Base-by-base conservation (phyloP, 129 eudicot species). In the Silybum marianum region DNA sequence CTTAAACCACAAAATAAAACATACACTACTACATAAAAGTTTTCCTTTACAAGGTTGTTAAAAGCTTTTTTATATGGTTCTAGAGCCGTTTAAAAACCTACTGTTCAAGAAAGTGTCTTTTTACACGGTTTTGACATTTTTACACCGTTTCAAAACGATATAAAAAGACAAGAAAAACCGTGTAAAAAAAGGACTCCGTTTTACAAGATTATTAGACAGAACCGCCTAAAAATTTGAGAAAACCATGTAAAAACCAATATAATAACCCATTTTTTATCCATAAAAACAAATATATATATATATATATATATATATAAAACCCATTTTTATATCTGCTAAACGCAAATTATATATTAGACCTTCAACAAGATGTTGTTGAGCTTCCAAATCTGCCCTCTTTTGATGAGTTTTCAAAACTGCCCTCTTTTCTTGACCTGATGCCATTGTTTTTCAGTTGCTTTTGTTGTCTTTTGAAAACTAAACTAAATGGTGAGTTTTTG, bases 301-400 rank as follows among this genome's bases (percentile, higher is more conserved):
- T n/a, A n/a, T n/a, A n/a, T n/a, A n/a, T n/a, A n/a, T n/a, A n/a
- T n/a, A n/a, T n/a, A n/a, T n/a, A n/a, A n/a, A 9, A 28, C 8
- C 18, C 13, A 67, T 23, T 67, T n/a, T 11, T 21, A 4, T 40
- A 24, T 9, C 6, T 21, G 62, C 62, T 4, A 38, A 38, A 38
- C 1, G 9, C 42, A 38, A 51, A 21, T 51, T 13, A 51, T 32
- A 32, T 32, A 3, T 51, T 51, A 9, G 10, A 91, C 93, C 96
- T 88, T 89, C 86, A 65, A 93, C 90, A 6, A 91, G 93, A 83
- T 91, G 93, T 32, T 91, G 84, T 66, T 91, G 93, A 66, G 97
- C 93, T 84, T 91, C 97, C 22, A 89, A 60, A 14, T 91, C 91
- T 11, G 85, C 65, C 76, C 91, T 77, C 74, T 82, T 82, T 28